Evolutionary conservation across 83 land plant genomes (phyloP).

Genomic region (Picea abies): DNA sequence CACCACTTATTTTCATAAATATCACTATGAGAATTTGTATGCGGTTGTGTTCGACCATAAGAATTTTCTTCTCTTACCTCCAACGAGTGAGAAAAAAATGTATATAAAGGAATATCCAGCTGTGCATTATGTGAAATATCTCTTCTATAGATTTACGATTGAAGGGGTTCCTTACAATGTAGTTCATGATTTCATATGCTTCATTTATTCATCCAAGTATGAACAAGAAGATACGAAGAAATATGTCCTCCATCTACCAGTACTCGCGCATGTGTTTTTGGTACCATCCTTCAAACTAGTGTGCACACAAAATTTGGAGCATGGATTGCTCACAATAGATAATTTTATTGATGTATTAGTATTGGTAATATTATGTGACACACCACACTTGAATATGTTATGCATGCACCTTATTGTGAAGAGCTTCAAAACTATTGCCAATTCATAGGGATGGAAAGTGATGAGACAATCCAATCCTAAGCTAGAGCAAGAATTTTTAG

Average conservation of each 20-base stretch:
- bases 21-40: too few relatives aligned
- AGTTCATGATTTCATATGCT: too few relatives aligned
- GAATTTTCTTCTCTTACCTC: too few relatives aligned
- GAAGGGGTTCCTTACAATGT: too few relatives aligned
- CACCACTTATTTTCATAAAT: too few relatives aligned
- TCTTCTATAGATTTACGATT: too few relatives aligned
- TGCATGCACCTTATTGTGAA: constrained; percentile 61
- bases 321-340: constrained; percentile 34
- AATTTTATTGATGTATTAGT: constrained; percentile 69
- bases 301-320: constrained; percentile 28
- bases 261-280: constrained; percentile 50
- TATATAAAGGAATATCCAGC: too few relatives aligned
- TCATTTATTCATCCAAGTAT: background rate
- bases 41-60: too few relatives aligned
- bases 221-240: constrained; percentile 46
- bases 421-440: constrained; percentile 69
- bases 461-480: constrained; percentile 65
- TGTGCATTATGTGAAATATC: too few relatives aligned
- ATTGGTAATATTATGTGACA: constrained; percentile 83
- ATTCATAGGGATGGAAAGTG: constrained; percentile 86
- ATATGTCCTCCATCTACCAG: constrained; percentile 54
- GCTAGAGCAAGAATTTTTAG: constrained; percentile 83
- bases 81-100: too few relatives aligned
- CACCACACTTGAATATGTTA: constrained; percentile 60
- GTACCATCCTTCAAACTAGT: constrained; percentile 17